phyloP scores from a whole-genome alignment of 2,329 filamentous ascomycete species.

The Penicillium nordicum region DNA sequence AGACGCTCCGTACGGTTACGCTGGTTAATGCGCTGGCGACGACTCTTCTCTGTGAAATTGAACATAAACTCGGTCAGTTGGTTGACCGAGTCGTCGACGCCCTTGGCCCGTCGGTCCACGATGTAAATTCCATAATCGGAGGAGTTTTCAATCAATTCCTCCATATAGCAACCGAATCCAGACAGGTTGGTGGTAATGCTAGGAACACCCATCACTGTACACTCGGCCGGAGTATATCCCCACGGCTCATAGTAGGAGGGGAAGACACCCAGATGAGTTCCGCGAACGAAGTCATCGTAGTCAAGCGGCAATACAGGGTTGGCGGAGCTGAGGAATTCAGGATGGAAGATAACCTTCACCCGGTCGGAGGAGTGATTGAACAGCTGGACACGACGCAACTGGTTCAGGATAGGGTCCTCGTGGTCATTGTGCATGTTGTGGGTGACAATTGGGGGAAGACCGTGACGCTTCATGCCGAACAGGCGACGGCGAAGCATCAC shows the following conservation, averaged over 20 bases:
- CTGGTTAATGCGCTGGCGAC: slow-evolving; percentile 96
- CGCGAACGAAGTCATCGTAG: slow-evolving; percentile 97
- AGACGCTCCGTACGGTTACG: slow-evolving; percentile 92
- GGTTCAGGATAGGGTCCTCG: slow-evolving; percentile 92
- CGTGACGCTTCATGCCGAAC: slow-evolving; percentile 93
- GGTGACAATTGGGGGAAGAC: slow-evolving; percentile 89
- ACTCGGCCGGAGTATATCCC: slow-evolving; percentile 98
- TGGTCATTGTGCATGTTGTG: slow-evolving; percentile 97
- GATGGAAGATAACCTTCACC: slow-evolving; percentile 97
- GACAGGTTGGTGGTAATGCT: slow-evolving; percentile 98
- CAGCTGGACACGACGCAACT: slow-evolving; percentile 90
- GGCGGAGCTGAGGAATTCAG: slow-evolving; percentile 92
- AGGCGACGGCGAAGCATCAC: slow-evolving; percentile 85
- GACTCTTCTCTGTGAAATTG: slow-evolving; percentile 89
- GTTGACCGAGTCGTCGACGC: slow-evolving; percentile 95
- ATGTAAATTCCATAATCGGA: slow-evolving; percentile 99
- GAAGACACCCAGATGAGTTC: slow-evolving; percentile 93
- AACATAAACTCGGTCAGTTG: slow-evolving; percentile 90
- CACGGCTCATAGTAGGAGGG: slow-evolving; percentile 98
- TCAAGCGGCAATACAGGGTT: slow-evolving; percentile 94
- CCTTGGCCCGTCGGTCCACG: slow-evolving; percentile 91
- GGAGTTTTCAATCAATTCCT: slow-evolving; percentile 96
- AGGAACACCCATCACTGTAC: slow-evolving; percentile 97
- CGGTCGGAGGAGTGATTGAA: slow-evolving; percentile 95
- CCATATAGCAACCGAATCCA: slow-evolving; percentile 99